These are phyloP conservation scores for Fremontodendron californicum DNA, from an alignment of 345 rosid genomes.

Conservation along the genomic window DNA sequence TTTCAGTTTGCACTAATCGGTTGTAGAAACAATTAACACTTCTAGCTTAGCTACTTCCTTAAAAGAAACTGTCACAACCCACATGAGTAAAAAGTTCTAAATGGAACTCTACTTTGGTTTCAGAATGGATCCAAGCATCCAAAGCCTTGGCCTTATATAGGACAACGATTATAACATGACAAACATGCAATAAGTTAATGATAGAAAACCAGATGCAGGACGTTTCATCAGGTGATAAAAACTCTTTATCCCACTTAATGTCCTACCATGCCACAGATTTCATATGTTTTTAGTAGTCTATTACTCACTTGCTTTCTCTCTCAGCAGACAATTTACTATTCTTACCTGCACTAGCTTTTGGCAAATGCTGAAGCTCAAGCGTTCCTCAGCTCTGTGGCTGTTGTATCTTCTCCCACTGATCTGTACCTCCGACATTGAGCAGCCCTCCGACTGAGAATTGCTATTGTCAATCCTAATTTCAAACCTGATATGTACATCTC, in stretches of 20 bases:
- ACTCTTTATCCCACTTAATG: not conserved
- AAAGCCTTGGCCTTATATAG: not conserved
- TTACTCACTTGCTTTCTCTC: not conserved
- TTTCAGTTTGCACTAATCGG: not conserved
- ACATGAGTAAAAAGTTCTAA: not conserved
- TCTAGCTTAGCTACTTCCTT: not conserved
- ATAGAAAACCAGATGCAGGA: not conserved
- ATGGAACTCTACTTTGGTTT: not conserved
- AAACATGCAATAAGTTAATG: not conserved
- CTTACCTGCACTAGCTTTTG: slow-evolving; percentile 83
- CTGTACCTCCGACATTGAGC: slow-evolving; percentile 40
- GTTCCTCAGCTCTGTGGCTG: slow-evolving; percentile 55
- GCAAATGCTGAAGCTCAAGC: slow-evolving; percentile 84
- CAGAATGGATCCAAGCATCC: not conserved
- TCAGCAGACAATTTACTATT: not conserved
- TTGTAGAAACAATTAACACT: not conserved
- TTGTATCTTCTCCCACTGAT: slow-evolving; percentile 43
- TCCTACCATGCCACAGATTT: not conserved
- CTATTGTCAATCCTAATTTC: slow-evolving; percentile 46
- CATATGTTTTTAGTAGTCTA: not conserved
- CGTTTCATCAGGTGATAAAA: not conserved
- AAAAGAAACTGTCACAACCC: not conserved
- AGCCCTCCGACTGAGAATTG: slow-evolving; percentile 35
- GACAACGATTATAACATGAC: not conserved
- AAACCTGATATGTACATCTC: slow-evolving; percentile 59